phyloP scores from a whole-genome alignment of 805 yeast species.

The Limtongia smithiae region DNA sequence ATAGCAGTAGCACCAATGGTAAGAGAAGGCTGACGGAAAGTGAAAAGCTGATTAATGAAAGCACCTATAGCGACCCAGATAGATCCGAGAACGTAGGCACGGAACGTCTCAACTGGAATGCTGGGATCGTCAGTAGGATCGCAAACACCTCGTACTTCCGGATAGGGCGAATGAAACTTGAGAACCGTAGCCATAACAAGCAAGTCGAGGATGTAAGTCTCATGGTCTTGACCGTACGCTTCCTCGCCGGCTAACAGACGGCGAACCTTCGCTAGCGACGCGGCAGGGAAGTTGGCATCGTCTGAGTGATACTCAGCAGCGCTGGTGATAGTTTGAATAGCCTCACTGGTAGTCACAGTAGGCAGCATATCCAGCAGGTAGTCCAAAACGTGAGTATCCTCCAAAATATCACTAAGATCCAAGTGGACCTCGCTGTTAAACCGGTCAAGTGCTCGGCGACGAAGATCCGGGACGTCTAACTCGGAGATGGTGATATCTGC shows the following conservation, averaged over 20 bases:
- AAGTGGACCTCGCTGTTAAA: slow-evolving; percentile 5
- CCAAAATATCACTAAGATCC: slow-evolving; percentile 16
- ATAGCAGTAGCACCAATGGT: slow-evolving; percentile 58
- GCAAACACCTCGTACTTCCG: slow-evolving; percentile 63
- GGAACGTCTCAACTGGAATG: slow-evolving; percentile 47
- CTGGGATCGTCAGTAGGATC: slow-evolving; percentile 53
- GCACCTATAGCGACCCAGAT: slow-evolving; percentile 56
- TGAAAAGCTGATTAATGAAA: slow-evolving; percentile 57
- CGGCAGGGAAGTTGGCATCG: slow-evolving; percentile 45
- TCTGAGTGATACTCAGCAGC: slow-evolving; percentile 40
- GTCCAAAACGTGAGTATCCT: slow-evolving; percentile 23
- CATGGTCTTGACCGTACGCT: slow-evolving; percentile 13
- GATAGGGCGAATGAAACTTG: slow-evolving; percentile 45
- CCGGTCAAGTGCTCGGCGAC: slow-evolving; percentile 17
- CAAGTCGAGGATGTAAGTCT: slow-evolving; percentile 14
- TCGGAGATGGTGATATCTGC: slow-evolving; percentile 14
- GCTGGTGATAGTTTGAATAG: slow-evolving; percentile 38
- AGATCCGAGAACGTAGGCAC: slow-evolving; percentile 52
- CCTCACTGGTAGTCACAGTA: slow-evolving; percentile 38
- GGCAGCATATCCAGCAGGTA: slow-evolving; percentile 45
- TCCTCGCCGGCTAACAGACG: slow-evolving; percentile 11
- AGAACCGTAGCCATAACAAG: slow-evolving; percentile 27
- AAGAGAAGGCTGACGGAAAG: slow-evolving; percentile 55
- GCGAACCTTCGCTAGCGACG: slow-evolving; percentile 37
- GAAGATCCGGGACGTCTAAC: slow-evolving; percentile 18